Conservation (phyloP, 2,329 filamentous ascomycete genomes). For the Ascomycota sp. region DNA sequence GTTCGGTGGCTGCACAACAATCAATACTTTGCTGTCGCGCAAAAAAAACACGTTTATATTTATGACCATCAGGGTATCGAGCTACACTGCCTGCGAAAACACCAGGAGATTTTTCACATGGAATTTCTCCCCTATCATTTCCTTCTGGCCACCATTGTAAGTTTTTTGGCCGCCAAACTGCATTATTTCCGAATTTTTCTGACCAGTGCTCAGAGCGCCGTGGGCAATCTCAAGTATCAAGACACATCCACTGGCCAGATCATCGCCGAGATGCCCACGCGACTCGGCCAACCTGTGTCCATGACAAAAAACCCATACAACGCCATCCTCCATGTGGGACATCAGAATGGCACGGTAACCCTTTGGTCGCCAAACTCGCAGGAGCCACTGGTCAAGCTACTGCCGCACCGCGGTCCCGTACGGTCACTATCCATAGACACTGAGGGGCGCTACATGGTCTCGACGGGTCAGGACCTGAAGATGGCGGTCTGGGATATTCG, state of each 20-base stretch:
- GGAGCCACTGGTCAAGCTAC: constrained; percentile 70
- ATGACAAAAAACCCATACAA: constrained; percentile 81
- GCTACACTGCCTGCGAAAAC: constrained; percentile 73
- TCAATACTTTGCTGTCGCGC: constrained; percentile 80
- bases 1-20: constrained; percentile 86
- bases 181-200: too few species aligned
- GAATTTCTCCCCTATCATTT: constrained; percentile 95
- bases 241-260: constrained; percentile 85
- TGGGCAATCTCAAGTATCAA: constrained; percentile 77
- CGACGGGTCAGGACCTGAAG: constrained; percentile 67
- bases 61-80: constrained; percentile 84
- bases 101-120: constrained; percentile 77
- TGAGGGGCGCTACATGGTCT: constrained; percentile 87
- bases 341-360: constrained; percentile 85
- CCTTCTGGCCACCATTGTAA: constrained; percentile 62
- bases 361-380: constrained; percentile 86
- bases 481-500: constrained; percentile 94
- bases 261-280: constrained; percentile 66
- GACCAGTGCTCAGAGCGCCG: constrained; percentile 32
- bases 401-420: constrained; percentile 76
- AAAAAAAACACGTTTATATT: constrained; percentile 93
- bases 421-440: constrained; percentile 67
- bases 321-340: constrained; percentile 73
- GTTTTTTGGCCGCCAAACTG: constrained; percentile 10
- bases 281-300: constrained; percentile 61